Evolutionary conservation across 169 alveolate genomes (phyloP), one percentile per base, ranked within the genome.

Genomic region (Eimeria zaria): DNA sequence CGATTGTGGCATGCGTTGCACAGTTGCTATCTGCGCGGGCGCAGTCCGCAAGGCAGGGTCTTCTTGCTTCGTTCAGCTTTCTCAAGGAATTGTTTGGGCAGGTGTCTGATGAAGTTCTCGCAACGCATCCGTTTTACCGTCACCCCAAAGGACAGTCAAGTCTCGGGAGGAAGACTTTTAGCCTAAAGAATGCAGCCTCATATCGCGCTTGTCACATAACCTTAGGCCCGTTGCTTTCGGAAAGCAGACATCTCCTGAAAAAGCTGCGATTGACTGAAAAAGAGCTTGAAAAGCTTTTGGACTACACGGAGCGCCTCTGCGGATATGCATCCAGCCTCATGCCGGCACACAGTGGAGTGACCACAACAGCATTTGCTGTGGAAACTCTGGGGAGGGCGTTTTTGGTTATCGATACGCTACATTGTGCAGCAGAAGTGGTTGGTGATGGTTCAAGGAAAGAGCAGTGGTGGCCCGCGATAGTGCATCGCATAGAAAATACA

Each of bases 381-480:
- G 33, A 48, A 48, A n/a, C n/a, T 0, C 18, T 80, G 60, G 89
- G 89, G 16, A 46, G 62, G 46, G 41, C 11, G 24, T 48, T 80
- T 51, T 0, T 80, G 2, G n/a, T 80, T 18, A 4, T 80, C 44
- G 89, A 80, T 48, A 51, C 69, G 67, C 69, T 80, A 27, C 51
- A 80, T 48, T 80, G 89, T 51, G 89, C 89, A 48, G 48, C 64
- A 46, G 67, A 80, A 53, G 71, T 48, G 9, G 71, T 80, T 44
- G 89, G 71, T 7, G 16, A 4, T 3, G 27, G 41, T 27, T 41
- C 89, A 22, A 30, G 6, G 41, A 80, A 30, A 12, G 30, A 9
- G 0, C 30, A 48, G 24, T 80, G 89, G 89, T 80, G 89, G 89
- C 89, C 89, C 67, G 3, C 0, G 1, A 6, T 80, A 27, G 58